A percentile compares a stretch with the other conserved stretches of the same genome.
Conservation (phyloP, 441 rosid species). For the Corymbia citriodora region DNA sequence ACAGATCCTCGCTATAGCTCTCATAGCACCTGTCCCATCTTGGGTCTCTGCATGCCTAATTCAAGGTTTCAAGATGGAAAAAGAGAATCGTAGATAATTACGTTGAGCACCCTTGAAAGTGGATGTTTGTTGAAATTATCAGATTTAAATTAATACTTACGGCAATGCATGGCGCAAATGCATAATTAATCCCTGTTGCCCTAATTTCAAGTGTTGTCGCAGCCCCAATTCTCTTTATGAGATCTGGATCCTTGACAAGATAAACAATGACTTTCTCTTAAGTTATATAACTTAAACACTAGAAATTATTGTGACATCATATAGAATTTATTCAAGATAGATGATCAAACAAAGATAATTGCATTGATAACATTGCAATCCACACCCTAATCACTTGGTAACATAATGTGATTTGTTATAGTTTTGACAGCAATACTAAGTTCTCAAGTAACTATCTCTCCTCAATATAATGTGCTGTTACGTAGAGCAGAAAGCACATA, state of each 20-base stretch:
- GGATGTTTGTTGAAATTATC: neutral
- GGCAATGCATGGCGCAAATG: constrained; percentile 61
- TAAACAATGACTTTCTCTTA: neutral
- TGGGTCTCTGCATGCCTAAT: neutral
- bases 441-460: neutral
- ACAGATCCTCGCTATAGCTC: neutral
- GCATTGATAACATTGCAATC: neutral
- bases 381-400: neutral
- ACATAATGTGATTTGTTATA: neutral
- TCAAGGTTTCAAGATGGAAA: neutral
- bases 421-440: neutral
- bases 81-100: neutral
- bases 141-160: constrained; percentile 6
- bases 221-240: constrained; percentile 48
- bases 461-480: neutral
- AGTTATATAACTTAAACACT: too few species aligned
- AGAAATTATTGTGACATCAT: too few species aligned
- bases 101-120: neutral
- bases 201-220: constrained; percentile 78
- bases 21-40: constrained; percentile 3
- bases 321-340: too few species aligned
- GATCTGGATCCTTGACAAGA: constrained; percentile 40
- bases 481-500: neutral
- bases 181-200: constrained; percentile 52
- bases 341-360: neutral